Percentiles rank a stretch among this genome's conserved stretches.
Conservation (phyloP, 768 basidiomycete genomes). For the Xanthoconium stramineum region DNA sequence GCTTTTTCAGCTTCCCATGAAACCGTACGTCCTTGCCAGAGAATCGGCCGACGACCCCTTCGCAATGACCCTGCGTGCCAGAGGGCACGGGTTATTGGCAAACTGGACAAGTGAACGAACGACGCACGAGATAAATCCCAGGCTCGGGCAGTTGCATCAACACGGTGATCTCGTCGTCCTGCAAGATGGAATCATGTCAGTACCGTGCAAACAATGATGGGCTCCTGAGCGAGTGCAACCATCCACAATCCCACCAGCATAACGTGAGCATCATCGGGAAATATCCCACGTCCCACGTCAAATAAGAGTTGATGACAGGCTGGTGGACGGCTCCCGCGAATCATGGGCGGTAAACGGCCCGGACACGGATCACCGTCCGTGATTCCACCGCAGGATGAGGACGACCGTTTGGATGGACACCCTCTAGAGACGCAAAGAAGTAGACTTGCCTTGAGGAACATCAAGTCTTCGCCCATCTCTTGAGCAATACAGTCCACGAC, state of each 20-base stretch:
- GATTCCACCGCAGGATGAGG: too few relatives aligned
- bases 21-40: conserved; percentile 61
- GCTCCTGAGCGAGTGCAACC: background rate
- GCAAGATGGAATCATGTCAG: conserved; percentile 10
- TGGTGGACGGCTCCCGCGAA: too few relatives aligned
- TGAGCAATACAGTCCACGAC: conserved; percentile 73
- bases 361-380: too few relatives aligned
- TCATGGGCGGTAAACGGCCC: too few relatives aligned
- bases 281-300: background rate
- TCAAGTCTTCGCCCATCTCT: conserved; percentile 64
- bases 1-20: conserved; percentile 72
- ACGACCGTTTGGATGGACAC: too few relatives aligned
- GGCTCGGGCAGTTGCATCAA: conserved; percentile 65
- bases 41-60: conserved; percentile 83
- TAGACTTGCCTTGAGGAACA: conserved; percentile 73
- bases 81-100: background rate
- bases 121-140: conserved; percentile 60
- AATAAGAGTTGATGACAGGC: background rate
- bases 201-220: background rate
- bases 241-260: background rate
- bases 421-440: background rate
- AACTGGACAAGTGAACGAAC: background rate
- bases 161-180: conserved; percentile 81
- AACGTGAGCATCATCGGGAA: background rate
- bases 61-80: conserved; percentile 68